Conservation (phyloP, 2,329 filamentous ascomycete genomes). For the Colletotrichum costaricense region DNA sequence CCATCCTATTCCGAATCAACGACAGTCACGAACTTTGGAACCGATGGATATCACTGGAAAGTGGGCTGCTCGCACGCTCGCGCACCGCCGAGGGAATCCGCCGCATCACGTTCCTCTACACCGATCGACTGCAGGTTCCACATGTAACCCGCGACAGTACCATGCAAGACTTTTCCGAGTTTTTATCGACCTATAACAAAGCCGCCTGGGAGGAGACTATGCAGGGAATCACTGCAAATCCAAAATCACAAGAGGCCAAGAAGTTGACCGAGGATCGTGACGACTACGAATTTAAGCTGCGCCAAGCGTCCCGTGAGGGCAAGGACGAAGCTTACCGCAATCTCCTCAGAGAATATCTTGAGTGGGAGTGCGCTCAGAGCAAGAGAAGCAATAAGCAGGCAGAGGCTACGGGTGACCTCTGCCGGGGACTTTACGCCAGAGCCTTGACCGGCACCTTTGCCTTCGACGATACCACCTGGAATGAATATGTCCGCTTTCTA, state of each 20-base stretch:
- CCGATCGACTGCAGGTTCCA: constrained; percentile 76
- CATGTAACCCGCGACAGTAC: constrained; percentile 82
- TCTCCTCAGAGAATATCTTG: constrained; percentile 76
- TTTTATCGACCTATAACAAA: constrained; percentile 78
- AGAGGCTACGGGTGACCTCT: constrained; percentile 61
- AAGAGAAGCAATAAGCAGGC: constrained; percentile 63
- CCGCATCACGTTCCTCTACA: constrained; percentile 76
- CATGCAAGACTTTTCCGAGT: constrained; percentile 78
- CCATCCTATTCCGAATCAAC: constrained; percentile 78
- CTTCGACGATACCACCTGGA: constrained; percentile 81
- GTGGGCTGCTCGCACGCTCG: constrained; percentile 72
- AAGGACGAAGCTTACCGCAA: constrained; percentile 66
- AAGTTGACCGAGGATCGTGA: constrained; percentile 73
- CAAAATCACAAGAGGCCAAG: constrained; percentile 71
- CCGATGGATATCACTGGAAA: constrained; percentile 78
- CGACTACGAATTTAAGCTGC: constrained; percentile 74
- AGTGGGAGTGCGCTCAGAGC: constrained; percentile 81
- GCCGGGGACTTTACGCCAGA: constrained; percentile 79
- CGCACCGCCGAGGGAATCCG: constrained; percentile 67
- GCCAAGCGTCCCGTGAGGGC: constrained; percentile 65
- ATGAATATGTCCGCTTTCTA: constrained; percentile 83
- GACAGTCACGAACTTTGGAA: constrained; percentile 86
- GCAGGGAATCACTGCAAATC: constrained; percentile 69
- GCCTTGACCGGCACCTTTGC: constrained; percentile 78
- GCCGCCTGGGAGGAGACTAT: constrained; percentile 80